These are phyloP conservation scores for Dalbergia cochinchinensis DNA, from an alignment of 306 rosid species.

Conservation along the genomic window DNA sequence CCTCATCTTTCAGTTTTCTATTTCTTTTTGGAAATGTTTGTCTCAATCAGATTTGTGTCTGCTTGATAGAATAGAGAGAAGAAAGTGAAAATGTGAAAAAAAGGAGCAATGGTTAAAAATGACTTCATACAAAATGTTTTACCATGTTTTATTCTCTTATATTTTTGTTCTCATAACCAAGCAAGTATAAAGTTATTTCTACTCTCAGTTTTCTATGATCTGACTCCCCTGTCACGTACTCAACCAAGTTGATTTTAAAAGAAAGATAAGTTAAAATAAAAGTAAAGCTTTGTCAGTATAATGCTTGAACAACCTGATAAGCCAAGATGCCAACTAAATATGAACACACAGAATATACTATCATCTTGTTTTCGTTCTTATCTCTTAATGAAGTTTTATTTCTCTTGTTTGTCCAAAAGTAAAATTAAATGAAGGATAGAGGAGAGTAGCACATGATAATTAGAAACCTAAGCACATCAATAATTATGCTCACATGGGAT, in stretches of 20 bases:
- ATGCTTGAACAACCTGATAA: conserved; percentile 11
- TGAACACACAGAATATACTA: conserved; percentile 1
- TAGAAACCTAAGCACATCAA: conserved; percentile 19
- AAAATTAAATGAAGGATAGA: conserved; percentile 1
- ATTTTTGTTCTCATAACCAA: conserved; percentile 2
- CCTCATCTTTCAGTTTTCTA: conserved; percentile 3
- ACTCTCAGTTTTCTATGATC: neutral
- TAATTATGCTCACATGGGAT: conserved; percentile 46
- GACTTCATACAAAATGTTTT: too few species aligned
- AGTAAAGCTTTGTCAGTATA: neutral
- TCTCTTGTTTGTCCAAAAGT: neutral
- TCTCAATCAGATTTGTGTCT: neutral
- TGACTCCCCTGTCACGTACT: neutral
- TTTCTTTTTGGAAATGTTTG: neutral
- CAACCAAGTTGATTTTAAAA: neutral
- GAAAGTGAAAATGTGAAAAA: conserved; percentile 15
- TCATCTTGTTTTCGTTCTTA: neutral
- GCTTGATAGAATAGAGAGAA: conserved; percentile 4
- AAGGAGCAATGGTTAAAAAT: neutral
- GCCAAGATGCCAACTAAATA: conserved; percentile 16
- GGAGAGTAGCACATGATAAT: conserved; percentile 18
- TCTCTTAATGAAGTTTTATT: conserved; percentile 26
- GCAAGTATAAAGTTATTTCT: neutral
- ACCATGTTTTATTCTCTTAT: neutral
- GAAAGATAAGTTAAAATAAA: conserved; percentile 16